phyloP scores from a whole-genome alignment of 768 basidiomycete genomes.

The Tubosaeta sp. region DNA sequence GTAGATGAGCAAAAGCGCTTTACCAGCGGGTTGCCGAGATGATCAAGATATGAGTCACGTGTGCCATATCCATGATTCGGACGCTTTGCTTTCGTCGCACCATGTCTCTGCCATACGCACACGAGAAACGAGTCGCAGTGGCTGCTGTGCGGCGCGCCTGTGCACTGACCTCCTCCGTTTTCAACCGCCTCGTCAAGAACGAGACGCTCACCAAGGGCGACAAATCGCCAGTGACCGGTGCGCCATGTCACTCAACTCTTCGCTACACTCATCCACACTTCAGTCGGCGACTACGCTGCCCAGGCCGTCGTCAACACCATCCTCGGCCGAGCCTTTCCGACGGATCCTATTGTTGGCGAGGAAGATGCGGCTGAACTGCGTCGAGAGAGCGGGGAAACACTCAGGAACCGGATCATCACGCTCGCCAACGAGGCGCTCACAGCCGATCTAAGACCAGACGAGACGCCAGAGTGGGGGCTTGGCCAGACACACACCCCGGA shows the following conservation, averaged over 20 bases:
- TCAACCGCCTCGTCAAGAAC: conserved; percentile 76
- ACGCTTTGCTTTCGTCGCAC: no score
- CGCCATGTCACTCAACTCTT: conserved; percentile 8
- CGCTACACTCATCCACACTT: not conserved
- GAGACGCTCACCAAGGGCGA: conserved; percentile 90
- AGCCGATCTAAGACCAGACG: conserved; percentile 47
- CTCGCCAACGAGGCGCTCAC: conserved; percentile 81
- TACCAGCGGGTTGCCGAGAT: not conserved
- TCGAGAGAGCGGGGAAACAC: conserved; percentile 34
- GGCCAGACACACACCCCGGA: conserved; percentile 46
- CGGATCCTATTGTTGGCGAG: conserved; percentile 89
- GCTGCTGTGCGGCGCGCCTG: conserved; percentile 87
- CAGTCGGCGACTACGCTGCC: conserved; percentile 91
- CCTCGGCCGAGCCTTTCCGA: conserved; percentile 71
- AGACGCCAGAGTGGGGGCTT: conserved; percentile 67
- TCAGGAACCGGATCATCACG: conserved; percentile 66
- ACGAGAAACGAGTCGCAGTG: conserved; percentile 79
- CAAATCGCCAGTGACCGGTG: conserved; percentile 88
- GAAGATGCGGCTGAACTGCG: conserved; percentile 86
- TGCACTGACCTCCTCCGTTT: conserved; percentile 77
- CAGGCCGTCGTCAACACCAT: conserved; percentile 90
- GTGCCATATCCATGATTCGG: no score
- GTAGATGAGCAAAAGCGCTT: not conserved
- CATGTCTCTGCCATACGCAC: conserved; percentile 54
- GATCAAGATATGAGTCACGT: conserved; percentile 2